A percentile compares a stretch with the other conserved stretches of the same genome.
These are phyloP conservation scores for Taphrina wiesneri DNA, from an alignment of 1,139 yeast genomes.

Conservation along the genomic window DNA sequence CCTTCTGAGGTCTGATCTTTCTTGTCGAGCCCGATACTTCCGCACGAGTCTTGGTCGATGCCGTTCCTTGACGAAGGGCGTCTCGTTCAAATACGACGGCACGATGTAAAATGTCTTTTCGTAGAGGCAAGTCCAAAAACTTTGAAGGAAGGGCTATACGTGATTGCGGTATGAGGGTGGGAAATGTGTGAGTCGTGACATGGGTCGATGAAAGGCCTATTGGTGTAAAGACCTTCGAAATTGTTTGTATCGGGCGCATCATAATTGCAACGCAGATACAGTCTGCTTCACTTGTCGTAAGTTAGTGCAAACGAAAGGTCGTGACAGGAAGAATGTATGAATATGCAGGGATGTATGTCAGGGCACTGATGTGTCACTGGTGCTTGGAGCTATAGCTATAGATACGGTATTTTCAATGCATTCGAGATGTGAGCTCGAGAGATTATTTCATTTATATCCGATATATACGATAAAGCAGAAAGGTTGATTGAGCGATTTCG, in stretches of 20 bases:
- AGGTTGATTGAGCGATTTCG: neutral
- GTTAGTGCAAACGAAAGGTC: neutral
- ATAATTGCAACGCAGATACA: neutral
- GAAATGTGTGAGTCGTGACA: constrained; percentile 27
- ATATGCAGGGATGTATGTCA: too few relatives aligned
- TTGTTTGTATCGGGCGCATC: neutral
- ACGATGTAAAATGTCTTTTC: constrained; percentile 91
- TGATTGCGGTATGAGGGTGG: constrained; percentile 8
- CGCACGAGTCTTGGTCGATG: constrained; percentile 65
- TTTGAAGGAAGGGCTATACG: constrained; percentile 15
- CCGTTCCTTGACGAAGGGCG: constrained; percentile 82
- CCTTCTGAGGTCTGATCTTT: constrained; percentile 86
- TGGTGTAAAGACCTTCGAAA: neutral
- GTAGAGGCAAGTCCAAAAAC: constrained; percentile 69
- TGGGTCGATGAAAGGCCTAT: neutral
- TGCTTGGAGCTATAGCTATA: neutral
- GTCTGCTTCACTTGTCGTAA: neutral
- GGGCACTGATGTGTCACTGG: too few relatives aligned
- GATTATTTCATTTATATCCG: neutral
- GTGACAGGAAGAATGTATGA: neutral
- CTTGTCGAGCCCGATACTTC: constrained; percentile 83
- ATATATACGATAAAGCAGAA: neutral
- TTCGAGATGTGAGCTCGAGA: too few relatives aligned
- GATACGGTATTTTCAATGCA: too few relatives aligned
- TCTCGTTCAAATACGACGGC: constrained; percentile 94